These are phyloP conservation scores for Rutstroemia sydowiana DNA, from an alignment of 2,329 filamentous ascomycete genomes.

Conservation along the genomic window DNA sequence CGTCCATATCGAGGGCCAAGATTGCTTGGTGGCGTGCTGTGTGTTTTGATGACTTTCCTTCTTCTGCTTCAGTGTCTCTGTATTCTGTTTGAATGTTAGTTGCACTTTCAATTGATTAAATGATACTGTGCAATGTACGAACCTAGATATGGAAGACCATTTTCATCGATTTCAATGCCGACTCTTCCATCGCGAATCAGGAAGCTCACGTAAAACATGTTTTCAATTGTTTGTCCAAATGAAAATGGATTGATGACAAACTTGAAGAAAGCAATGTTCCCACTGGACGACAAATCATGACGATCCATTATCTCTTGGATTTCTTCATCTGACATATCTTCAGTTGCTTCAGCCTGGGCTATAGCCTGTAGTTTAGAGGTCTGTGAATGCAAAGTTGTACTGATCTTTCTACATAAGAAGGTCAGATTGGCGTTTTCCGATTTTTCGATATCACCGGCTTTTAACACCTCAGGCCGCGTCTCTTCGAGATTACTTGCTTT, in stretches of 20 bases:
- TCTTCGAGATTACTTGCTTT: conserved; percentile 61
- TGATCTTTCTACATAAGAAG: conserved; percentile 67
- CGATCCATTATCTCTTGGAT: conserved; percentile 50
- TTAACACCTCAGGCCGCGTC: conserved; percentile 71
- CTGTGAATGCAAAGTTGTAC: too few species aligned
- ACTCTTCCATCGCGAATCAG: conserved; percentile 80
- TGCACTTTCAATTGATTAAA: conserved; percentile 17
- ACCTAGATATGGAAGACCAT: conserved; percentile 75
- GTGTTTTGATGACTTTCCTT: not conserved
- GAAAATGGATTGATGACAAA: conserved; percentile 86
- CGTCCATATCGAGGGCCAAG: conserved; percentile 76
- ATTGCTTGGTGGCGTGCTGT: conserved; percentile 71
- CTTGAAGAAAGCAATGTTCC: conserved; percentile 71
- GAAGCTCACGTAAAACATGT: conserved; percentile 94
- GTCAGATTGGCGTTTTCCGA: conserved; percentile 76
- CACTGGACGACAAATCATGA: conserved; percentile 57
- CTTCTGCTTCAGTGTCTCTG: conserved; percentile 1
- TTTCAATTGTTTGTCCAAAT: conserved; percentile 93
- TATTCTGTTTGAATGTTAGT: conserved; percentile 12
- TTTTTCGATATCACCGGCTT: conserved; percentile 62
- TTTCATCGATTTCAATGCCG: conserved; percentile 63
- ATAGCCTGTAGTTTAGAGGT: conserved; percentile 32
- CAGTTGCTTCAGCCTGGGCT: conserved; percentile 22
- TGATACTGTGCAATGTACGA: conserved; percentile 34
- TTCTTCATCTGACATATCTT: conserved; percentile 41